A percentile compares a stretch with the other conserved stretches of the same genome.
These are phyloP conservation scores for Lachancea cidri DNA, from an alignment of 805 yeast genomes.

Conservation along the genomic window DNA sequence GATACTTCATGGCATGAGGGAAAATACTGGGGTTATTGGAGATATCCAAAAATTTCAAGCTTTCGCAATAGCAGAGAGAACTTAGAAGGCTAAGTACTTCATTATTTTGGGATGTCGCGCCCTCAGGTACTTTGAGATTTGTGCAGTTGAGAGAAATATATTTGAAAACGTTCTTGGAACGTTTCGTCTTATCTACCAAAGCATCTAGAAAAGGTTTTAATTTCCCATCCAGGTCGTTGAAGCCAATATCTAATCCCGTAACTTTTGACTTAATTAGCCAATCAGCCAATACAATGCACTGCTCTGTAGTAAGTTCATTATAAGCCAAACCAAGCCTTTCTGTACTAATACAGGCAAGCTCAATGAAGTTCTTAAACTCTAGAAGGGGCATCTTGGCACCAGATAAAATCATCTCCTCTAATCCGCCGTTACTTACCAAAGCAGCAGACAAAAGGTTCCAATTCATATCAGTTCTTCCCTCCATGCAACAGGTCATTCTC, in stretches of 20 bases:
- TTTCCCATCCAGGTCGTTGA: conserved; percentile 55
- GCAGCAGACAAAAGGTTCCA: conserved; percentile 81
- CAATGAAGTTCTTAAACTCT: conserved; percentile 57
- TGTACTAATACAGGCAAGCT: conserved; percentile 53
- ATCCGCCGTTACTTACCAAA: conserved; percentile 65
- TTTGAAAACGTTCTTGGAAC: conserved; percentile 31
- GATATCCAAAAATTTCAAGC: conserved; percentile 66
- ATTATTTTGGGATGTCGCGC: conserved; percentile 33
- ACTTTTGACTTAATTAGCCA: conserved; percentile 49
- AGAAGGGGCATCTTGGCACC: conserved; percentile 66
- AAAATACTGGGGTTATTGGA: conserved; percentile 72
- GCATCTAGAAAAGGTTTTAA: conserved; percentile 26
- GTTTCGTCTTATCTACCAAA: conserved; percentile 20
- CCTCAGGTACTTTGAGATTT: conserved; percentile 46
- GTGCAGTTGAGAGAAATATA: conserved; percentile 64
- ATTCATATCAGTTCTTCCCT: conserved; percentile 63
- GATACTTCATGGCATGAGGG: conserved; percentile 47
- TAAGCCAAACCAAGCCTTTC: conserved; percentile 73
- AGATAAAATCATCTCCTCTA: conserved; percentile 73
- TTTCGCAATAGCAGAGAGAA: conserved; percentile 47
- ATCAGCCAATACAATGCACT: conserved; percentile 50
- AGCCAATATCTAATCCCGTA: conserved; percentile 77
- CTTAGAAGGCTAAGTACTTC: conserved; percentile 39
- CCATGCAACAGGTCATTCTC: conserved; percentile 36
- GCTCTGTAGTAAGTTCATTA: conserved; percentile 56